phyloP scores from a whole-genome alignment of 2,329 filamentous ascomycete genomes.

The Apiospora malaysiana region DNA sequence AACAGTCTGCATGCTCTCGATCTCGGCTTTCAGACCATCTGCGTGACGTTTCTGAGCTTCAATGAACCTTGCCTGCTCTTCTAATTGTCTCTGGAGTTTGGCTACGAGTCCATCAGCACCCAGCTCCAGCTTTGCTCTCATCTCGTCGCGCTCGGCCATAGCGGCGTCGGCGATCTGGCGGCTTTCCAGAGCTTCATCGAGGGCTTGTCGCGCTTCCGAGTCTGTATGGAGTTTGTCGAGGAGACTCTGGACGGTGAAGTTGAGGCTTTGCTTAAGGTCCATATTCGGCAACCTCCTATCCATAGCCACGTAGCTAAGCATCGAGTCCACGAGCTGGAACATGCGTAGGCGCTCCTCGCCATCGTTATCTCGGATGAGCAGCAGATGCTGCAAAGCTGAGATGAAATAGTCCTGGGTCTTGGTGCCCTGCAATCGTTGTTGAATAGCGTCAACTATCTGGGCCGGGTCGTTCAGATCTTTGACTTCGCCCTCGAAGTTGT shows the following conservation, averaged over 20 bases:
- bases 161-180: conserved; percentile 94
- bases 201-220: conserved; percentile 88
- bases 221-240: conserved; percentile 97
- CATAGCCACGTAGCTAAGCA: conserved; percentile 99
- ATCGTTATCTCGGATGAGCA: conserved; percentile 90
- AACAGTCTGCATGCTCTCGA: conserved; percentile 84
- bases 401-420: conserved; percentile 94
- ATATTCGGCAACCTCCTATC: conserved; percentile 93
- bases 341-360: conserved; percentile 90
- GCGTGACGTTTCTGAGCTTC: conserved; percentile 86
- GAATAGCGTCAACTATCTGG: conserved; percentile 94
- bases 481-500: conserved; percentile 82
- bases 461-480: conserved; percentile 92
- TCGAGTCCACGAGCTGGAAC: conserved; percentile 98
- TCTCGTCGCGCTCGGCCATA: conserved; percentile 94
- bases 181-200: conserved; percentile 89
- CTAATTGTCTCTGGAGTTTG: conserved; percentile 91
- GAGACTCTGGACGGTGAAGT: conserved; percentile 94
- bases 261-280: conserved; percentile 96
- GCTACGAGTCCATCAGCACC: conserved; percentile 92
- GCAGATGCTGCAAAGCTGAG: conserved; percentile 91
- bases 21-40: conserved; percentile 85
- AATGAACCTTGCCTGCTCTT: conserved; percentile 90
- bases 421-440: conserved; percentile 80
- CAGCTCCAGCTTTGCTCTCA: conserved; percentile 85